These are phyloP conservation scores for Phanerochaete sordida DNA, from an alignment of 768 basidiomycete genomes.

Conservation along the genomic window DNA sequence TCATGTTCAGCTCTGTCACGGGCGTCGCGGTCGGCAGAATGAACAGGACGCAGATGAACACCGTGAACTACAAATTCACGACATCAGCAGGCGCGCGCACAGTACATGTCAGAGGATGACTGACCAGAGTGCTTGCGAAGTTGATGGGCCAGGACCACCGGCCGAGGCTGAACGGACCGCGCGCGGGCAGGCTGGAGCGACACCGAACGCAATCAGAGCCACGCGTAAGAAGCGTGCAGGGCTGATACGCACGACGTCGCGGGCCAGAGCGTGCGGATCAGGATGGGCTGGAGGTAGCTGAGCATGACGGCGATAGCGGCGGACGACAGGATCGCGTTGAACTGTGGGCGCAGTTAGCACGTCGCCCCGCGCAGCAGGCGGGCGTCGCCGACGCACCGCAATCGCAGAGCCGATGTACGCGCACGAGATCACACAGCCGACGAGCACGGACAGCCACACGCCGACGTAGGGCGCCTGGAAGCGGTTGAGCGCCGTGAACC, in stretches of 20 bases:
- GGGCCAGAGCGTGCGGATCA: slow-evolving; percentile 58
- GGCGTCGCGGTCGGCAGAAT: slow-evolving; percentile 53
- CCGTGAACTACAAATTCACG: slow-evolving; percentile 35
- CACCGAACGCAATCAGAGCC: not conserved
- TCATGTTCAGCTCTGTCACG: slow-evolving; percentile 49
- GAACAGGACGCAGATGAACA: slow-evolving; percentile 54
- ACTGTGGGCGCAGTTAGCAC: slow-evolving; percentile 26
- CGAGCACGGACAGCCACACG: slow-evolving; percentile 50
- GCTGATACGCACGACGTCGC: slow-evolving; percentile 29
- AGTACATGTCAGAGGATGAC: slow-evolving; percentile 5
- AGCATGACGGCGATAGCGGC: slow-evolving; percentile 58
- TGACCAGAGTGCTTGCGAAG: slow-evolving; percentile 41
- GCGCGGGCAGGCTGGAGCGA: slow-evolving; percentile 41
- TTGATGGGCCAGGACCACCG: slow-evolving; percentile 52
- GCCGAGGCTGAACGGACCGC: slow-evolving; percentile 50
- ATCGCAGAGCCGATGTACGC: slow-evolving; percentile 56
- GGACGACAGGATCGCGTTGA: slow-evolving; percentile 54
- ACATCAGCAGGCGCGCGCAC: too few relatives aligned
- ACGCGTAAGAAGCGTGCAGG: not conserved
- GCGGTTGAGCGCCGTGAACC: slow-evolving; percentile 48
- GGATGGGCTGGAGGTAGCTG: slow-evolving; percentile 53
- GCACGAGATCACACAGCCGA: slow-evolving; percentile 53
- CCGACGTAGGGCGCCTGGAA: slow-evolving; percentile 53
- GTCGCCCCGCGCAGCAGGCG: not conserved
- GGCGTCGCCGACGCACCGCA: slow-evolving; percentile 37